phyloP scores from a whole-genome alignment of 2,329 filamentous ascomycete species.

The Ampelomyces quisqualis region DNA sequence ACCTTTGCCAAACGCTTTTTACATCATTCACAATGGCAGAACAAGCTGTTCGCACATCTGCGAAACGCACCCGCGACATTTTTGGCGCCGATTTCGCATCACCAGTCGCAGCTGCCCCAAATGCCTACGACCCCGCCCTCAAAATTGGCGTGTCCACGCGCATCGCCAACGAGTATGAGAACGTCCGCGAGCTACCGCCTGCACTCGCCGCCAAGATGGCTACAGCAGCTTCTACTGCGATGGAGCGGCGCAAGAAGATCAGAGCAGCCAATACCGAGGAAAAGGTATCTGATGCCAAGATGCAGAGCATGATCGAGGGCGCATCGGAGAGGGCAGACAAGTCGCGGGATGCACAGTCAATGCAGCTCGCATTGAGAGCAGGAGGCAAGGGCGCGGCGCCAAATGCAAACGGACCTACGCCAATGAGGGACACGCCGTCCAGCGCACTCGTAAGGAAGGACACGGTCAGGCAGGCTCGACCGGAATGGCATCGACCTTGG shows the following conservation, averaged over 20 bases:
- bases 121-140: no score
- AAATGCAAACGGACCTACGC: constrained; percentile 58
- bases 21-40: no score
- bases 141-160: constrained; percentile 56
- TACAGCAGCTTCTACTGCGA: constrained; percentile 57
- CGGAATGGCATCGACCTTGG: constrained; percentile 97
- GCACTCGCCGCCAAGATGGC: constrained; percentile 78
- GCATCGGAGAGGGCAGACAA: constrained; percentile 53
- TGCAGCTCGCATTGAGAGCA: constrained; percentile 57
- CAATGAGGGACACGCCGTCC: constrained; percentile 52
- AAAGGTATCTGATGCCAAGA: constrained; percentile 54
- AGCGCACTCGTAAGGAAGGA: constrained; percentile 64
- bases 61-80: constrained; percentile 57
- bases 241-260: constrained; percentile 63
- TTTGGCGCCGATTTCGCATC: constrained; percentile 56
- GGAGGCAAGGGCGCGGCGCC: constrained; percentile 51
- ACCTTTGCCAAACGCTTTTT: no score
- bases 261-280: constrained; percentile 54
- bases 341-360: constrained; percentile 52
- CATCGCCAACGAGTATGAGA: constrained; percentile 72
- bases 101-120: no score
- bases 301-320: constrained; percentile 68
- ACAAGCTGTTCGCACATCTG: constrained; percentile 46
- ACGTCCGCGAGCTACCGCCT: constrained; percentile 74
- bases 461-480: constrained; percentile 68